Evolutionary conservation across 768 basidiomycete genomes (phyloP).

Genomic region (Tubosaeta sp.): DNA sequence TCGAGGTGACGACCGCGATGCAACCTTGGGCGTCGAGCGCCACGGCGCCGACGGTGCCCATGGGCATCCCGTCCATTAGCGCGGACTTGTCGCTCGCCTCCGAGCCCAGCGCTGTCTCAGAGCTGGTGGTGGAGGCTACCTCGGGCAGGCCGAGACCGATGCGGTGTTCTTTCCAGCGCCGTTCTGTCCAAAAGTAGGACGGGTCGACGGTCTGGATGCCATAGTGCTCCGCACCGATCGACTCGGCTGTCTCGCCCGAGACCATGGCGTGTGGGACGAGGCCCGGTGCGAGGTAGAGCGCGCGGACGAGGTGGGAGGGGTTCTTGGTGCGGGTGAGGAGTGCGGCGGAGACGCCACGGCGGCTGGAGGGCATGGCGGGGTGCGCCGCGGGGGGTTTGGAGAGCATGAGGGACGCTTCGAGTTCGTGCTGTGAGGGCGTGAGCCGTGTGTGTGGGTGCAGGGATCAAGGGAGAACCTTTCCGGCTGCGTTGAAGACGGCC

Average conservation of each 20-base stretch:
- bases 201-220: constrained; percentile 62
- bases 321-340: constrained; percentile 67
- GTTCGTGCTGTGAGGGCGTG: constrained; percentile 56
- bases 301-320: constrained; percentile 66
- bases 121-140: constrained; percentile 16
- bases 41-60: constrained; percentile 82
- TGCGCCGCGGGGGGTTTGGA: constrained; percentile 70
- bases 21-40: constrained; percentile 73
- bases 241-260: constrained; percentile 62
- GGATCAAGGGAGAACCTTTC: constrained; percentile 49
- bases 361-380: constrained; percentile 50
- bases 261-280: constrained; percentile 66
- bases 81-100: constrained; percentile 11
- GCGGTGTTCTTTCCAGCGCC: constrained; percentile 74
- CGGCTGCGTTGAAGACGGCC: constrained; percentile 76
- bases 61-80: constrained; percentile 57
- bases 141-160: constrained; percentile 70
- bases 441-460: neutral
- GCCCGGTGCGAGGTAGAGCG: constrained; percentile 64
- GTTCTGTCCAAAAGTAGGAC: constrained; percentile 74
- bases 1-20: constrained; percentile 70
- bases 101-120: neutral
- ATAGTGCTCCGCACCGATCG: constrained; percentile 46
- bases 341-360: constrained; percentile 62
- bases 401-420: constrained; percentile 78